These are phyloP conservation scores for Canariomyces notabilis DNA, from an alignment of 2,329 filamentous ascomycete species.

Conservation along the genomic window DNA sequence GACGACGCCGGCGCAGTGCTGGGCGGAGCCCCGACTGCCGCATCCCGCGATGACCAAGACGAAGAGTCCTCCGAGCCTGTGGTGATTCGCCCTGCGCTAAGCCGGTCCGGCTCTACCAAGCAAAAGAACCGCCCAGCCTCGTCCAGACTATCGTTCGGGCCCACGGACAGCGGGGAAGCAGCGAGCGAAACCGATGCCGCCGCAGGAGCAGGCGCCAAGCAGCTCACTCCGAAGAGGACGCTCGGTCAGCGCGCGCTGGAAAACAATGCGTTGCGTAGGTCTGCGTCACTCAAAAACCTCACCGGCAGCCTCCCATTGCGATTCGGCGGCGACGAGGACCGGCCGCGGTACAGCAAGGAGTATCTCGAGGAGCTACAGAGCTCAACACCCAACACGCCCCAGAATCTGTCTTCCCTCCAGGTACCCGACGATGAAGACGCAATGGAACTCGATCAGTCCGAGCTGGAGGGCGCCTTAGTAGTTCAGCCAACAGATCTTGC, in stretches of 20 bases:
- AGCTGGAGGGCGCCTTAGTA: slow-evolving; percentile 60
- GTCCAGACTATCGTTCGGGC: slow-evolving; percentile 72
- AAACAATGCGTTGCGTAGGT: slow-evolving; percentile 38
- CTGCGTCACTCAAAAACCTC: slow-evolving; percentile 41
- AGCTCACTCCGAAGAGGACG: slow-evolving; percentile 49
- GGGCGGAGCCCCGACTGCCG: slow-evolving; percentile 15
- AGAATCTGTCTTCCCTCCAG: slow-evolving; percentile 47
- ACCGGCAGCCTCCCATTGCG: slow-evolving; percentile 51
- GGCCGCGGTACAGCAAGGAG: slow-evolving; percentile 79
- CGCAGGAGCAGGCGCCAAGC: slow-evolving; percentile 32
- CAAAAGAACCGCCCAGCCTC: slow-evolving; percentile 64
- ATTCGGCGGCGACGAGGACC: slow-evolving; percentile 55
- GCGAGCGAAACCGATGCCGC: slow-evolving; percentile 45
- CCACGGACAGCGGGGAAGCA: slow-evolving; percentile 49
- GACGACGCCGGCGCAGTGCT: slow-evolving; percentile 25
- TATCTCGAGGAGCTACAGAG: slow-evolving; percentile 80
- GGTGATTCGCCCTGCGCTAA: slow-evolving; percentile 45
- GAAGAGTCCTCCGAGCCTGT: slow-evolving; percentile 43
- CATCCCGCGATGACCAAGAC: slow-evolving; percentile 31
- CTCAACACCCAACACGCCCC: slow-evolving; percentile 79
- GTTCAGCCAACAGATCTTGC: slow-evolving; percentile 46
- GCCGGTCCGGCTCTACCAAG: slow-evolving; percentile 44
- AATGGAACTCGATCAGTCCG: slow-evolving; percentile 54
- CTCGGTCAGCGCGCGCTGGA: slow-evolving; percentile 31
- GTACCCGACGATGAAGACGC: slow-evolving; percentile 41